A percentile compares a stretch with the other conserved stretches of the same genome.
These are phyloP conservation scores for Suillus tomentosus DNA, from an alignment of 768 basidiomycete genomes.

Conservation along the genomic window DNA sequence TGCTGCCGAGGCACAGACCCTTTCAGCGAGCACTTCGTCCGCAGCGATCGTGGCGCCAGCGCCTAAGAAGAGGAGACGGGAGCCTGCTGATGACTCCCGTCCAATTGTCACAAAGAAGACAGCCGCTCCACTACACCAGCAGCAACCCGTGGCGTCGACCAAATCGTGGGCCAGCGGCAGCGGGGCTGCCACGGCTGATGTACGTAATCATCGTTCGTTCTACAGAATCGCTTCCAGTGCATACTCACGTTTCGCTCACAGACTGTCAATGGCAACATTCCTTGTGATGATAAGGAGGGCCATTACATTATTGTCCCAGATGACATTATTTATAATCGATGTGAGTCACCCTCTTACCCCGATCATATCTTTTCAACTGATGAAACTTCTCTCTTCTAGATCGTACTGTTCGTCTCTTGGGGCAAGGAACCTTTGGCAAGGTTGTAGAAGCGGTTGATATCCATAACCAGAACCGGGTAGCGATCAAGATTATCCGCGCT, in stretches of 20 bases:
- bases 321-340: slow-evolving; percentile 84
- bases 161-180: slow-evolving; percentile 72
- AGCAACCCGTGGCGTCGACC: slow-evolving; percentile 49
- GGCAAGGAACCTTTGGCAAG: slow-evolving; percentile 99
- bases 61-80: slow-evolving; percentile 84
- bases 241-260: slow-evolving; percentile 36
- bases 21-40: slow-evolving; percentile 66
- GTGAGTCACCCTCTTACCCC: slow-evolving; percentile 46
- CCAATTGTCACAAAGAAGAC: slow-evolving; percentile 66
- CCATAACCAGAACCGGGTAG: slow-evolving; percentile 74
- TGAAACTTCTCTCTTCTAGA: slow-evolving; percentile 50
- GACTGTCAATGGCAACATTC: slow-evolving; percentile 64
- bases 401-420: slow-evolving; percentile 86
- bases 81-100: slow-evolving; percentile 73
- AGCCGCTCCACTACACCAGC: slow-evolving; percentile 49
- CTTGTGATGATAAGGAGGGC: slow-evolving; percentile 97
- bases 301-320: slow-evolving; percentile 96
- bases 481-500: slow-evolving; percentile 98
- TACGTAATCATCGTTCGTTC: slow-evolving; percentile 41
- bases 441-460: slow-evolving; percentile 93
- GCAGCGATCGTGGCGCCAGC: slow-evolving; percentile 67
- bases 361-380: slow-evolving; percentile 12
- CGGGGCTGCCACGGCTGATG: slow-evolving; percentile 66
- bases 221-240: slow-evolving; percentile 18
- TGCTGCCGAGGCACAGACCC: slow-evolving; percentile 81